Percentiles rank a stretch among this genome's conserved stretches.
Evolutionary conservation across 495 filamentous ascomycete species (phyloP).

Genomic region (Xeromyces bisporus): DNA sequence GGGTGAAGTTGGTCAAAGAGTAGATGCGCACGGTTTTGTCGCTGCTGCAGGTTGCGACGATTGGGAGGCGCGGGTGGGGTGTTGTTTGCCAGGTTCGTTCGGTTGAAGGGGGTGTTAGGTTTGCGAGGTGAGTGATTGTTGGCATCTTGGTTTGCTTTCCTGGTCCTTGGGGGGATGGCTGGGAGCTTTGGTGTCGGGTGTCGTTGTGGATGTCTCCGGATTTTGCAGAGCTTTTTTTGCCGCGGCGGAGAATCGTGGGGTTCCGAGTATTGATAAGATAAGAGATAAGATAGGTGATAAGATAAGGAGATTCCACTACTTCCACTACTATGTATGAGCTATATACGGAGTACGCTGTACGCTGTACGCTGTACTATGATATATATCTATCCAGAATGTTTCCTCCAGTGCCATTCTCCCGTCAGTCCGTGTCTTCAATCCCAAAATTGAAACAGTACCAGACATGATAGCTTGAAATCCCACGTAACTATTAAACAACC

Average conservation of each 20-base stretch:
- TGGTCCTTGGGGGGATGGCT: constrained; percentile 1
- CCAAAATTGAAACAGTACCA: neutral
- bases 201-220: neutral
- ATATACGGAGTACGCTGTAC: no score
- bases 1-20: constrained; percentile 61
- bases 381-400: neutral
- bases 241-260: no score
- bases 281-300: no score
- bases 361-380: neutral
- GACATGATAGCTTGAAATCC: neutral
- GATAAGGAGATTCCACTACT: no score
- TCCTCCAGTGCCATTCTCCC: neutral
- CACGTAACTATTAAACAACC: no score
- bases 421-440: neutral
- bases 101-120: constrained; percentile 41
- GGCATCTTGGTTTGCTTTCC: constrained; percentile 2
- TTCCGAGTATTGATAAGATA: no score
- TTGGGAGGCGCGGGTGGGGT: constrained; percentile 71
- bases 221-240: no score
- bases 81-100: constrained; percentile 72
- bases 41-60: constrained; percentile 76
- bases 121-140: constrained; percentile 14
- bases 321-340: no score
- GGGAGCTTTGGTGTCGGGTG: neutral
- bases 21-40: constrained; percentile 77